Evolutionary conservation across 2,329 filamentous ascomycete species (phyloP).

Genomic region (Botrytis aclada): DNA sequence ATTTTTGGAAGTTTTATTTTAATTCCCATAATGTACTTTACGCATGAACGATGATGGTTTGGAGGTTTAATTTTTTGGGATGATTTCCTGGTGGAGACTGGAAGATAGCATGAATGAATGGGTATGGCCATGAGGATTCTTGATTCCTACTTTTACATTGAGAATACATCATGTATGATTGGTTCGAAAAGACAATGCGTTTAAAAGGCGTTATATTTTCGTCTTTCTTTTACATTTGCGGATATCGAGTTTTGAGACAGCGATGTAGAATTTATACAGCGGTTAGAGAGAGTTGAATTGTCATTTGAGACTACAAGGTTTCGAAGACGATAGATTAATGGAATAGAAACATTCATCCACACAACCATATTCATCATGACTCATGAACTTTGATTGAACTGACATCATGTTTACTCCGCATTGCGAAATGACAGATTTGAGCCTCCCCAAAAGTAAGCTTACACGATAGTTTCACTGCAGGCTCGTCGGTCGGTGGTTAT

Average conservation of each 20-base stretch:
- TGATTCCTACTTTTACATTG: background rate
- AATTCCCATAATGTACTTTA: slow-evolving; percentile 16
- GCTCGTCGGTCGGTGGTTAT: background rate
- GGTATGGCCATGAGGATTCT: background rate
- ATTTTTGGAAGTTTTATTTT: slow-evolving; percentile 11
- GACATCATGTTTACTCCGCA: background rate
- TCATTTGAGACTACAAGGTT: background rate
- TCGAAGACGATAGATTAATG: background rate
- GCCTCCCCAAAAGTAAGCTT: background rate
- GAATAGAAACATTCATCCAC: background rate
- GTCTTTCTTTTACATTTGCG: background rate
- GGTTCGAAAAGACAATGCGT: background rate
- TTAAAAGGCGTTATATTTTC: background rate
- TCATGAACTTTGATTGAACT: background rate
- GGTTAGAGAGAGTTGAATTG: background rate
- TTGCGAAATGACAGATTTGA: background rate
- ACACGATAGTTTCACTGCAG: background rate
- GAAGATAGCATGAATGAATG: background rate
- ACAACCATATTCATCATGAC: background rate
- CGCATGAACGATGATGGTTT: slow-evolving; percentile 18
- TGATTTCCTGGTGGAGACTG: background rate
- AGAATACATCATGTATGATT: background rate
- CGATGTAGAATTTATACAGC: background rate
- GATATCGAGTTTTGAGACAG: background rate
- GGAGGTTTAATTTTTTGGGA: slow-evolving; percentile 8